phyloP scores from a whole-genome alignment of 2,329 filamentous ascomycete genomes.

The Fusarium solani-melongenae region DNA sequence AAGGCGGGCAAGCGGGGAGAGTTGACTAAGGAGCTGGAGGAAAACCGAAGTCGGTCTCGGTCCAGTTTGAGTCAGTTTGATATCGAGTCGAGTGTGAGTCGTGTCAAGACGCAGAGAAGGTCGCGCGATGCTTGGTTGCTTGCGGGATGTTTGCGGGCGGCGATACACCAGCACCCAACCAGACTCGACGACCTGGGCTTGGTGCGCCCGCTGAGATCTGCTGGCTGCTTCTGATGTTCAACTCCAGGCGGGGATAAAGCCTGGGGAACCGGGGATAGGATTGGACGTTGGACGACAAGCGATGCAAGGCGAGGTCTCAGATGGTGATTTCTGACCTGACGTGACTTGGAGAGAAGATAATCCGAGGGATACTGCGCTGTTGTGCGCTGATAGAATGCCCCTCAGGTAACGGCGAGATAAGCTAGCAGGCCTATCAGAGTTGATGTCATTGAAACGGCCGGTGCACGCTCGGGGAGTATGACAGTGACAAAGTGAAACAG shows the following conservation, averaged over 20 bases:
- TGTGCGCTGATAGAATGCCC: slow-evolving; percentile 2
- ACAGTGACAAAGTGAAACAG: background rate
- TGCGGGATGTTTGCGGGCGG: slow-evolving; percentile 11
- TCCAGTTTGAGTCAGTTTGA: slow-evolving; percentile 18
- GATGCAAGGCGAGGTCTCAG: slow-evolving; percentile 21
- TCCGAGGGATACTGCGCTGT: slow-evolving; percentile 11
- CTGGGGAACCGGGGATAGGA: slow-evolving; percentile 41
- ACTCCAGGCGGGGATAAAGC: slow-evolving; percentile 32
- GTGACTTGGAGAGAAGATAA: slow-evolving; percentile 26
- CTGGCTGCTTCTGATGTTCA: slow-evolving; percentile 24
- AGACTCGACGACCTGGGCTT: slow-evolving; percentile 32
- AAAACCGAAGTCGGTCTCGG: slow-evolving; percentile 28
- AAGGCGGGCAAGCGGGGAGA: slow-evolving; percentile 43
- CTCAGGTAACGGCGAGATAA: slow-evolving; percentile 68
- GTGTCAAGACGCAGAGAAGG: background rate
- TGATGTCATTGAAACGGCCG: slow-evolving; percentile 58
- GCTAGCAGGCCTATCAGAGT: slow-evolving; percentile 61
- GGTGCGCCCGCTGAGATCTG: slow-evolving; percentile 37
- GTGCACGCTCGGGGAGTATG: background rate
- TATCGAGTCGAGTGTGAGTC: background rate
- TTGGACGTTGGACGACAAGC: slow-evolving; percentile 28
- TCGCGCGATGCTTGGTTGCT: slow-evolving; percentile 11
- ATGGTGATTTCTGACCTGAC: slow-evolving; percentile 19
- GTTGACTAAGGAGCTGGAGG: slow-evolving; percentile 38
- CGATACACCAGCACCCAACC: slow-evolving; percentile 30